A percentile compares a stretch with the other conserved stretches of the same genome.
Evolutionary conservation across 441 rosid genomes (phyloP).

Genomic region (Adansonia madagascariensis): DNA sequence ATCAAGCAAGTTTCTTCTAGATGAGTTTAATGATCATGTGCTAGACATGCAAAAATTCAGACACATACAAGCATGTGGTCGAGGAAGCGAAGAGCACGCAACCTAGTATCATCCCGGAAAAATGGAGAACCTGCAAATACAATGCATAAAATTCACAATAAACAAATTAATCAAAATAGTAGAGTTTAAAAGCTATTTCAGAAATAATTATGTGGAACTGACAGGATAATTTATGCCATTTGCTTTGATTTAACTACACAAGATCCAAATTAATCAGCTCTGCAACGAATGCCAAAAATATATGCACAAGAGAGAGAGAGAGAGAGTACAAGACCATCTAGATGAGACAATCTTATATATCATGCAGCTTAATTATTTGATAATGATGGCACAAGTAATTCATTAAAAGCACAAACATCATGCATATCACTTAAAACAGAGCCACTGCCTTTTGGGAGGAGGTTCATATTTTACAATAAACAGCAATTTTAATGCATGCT

Average conservation of each 20-base stretch:
- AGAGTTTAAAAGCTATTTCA: slow-evolving; percentile 12
- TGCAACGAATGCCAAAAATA: neutral
- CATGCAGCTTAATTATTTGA: neutral
- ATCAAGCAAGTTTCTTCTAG: slow-evolving; percentile 18
- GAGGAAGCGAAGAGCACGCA: slow-evolving; percentile 98
- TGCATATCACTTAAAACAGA: slow-evolving; percentile 13
- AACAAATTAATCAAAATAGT: slow-evolving; percentile 17
- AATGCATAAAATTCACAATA: slow-evolving; percentile 26
- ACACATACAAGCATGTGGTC: slow-evolving; percentile 96
- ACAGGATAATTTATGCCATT: slow-evolving; percentile 7
- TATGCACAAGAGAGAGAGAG: neutral
- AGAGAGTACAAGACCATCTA: neutral
- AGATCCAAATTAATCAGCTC: neutral
- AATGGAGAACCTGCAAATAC: slow-evolving; percentile 78
- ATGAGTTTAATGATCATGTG: slow-evolving; percentile 20
- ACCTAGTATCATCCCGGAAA: slow-evolving; percentile 90
- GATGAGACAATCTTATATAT: neutral
- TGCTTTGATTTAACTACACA: slow-evolving; percentile 1
- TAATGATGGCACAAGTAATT: neutral
- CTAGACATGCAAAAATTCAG: slow-evolving; percentile 27
- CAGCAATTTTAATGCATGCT: neutral
- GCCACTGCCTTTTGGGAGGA: neutral
- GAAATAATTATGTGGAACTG: neutral
- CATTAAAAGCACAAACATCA: neutral
- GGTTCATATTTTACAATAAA: neutral